Percentiles rank a stretch among this genome's conserved stretches.
These are phyloP conservation scores for Coleophoma crateriformis DNA, from an alignment of 2,329 filamentous ascomycete genomes.

Conservation along the genomic window DNA sequence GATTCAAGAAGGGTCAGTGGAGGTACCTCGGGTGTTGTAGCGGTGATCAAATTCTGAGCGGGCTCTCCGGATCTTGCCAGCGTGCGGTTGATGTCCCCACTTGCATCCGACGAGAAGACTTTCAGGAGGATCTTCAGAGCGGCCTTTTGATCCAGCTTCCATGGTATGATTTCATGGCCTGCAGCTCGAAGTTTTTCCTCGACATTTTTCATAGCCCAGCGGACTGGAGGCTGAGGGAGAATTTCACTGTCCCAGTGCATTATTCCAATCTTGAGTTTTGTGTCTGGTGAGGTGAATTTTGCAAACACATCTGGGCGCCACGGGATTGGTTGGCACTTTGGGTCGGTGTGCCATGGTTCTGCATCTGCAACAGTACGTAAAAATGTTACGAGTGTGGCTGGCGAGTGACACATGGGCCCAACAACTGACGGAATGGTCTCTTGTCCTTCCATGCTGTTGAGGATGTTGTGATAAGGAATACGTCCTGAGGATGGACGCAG, in stretches of 20 bases:
- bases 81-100: slow-evolving; percentile 1
- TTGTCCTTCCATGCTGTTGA: slow-evolving; percentile 33
- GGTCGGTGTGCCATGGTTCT: slow-evolving; percentile 19
- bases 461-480: neutral
- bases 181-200: slow-evolving; percentile 30
- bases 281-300: slow-evolving; percentile 7
- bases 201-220: slow-evolving; percentile 45
- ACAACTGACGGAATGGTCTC: slow-evolving; percentile 12
- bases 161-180: slow-evolving; percentile 48
- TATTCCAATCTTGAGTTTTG: slow-evolving; percentile 27
- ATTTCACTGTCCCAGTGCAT: slow-evolving; percentile 2
- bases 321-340: slow-evolving; percentile 25
- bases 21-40: neutral
- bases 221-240: slow-evolving; percentile 33
- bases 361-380: slow-evolving; percentile 6
- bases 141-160: slow-evolving; percentile 33
- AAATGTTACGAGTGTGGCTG: neutral
- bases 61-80: neutral
- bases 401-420: slow-evolving; percentile 28
- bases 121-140: slow-evolving; percentile 1
- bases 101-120: slow-evolving; percentile 3
- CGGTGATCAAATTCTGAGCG: neutral
- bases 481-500: neutral
- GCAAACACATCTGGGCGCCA: slow-evolving; percentile 23
- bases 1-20: neutral